Evolutionary conservation across 768 basidiomycete genomes (phyloP).

Genomic region (Collybia nuda): DNA sequence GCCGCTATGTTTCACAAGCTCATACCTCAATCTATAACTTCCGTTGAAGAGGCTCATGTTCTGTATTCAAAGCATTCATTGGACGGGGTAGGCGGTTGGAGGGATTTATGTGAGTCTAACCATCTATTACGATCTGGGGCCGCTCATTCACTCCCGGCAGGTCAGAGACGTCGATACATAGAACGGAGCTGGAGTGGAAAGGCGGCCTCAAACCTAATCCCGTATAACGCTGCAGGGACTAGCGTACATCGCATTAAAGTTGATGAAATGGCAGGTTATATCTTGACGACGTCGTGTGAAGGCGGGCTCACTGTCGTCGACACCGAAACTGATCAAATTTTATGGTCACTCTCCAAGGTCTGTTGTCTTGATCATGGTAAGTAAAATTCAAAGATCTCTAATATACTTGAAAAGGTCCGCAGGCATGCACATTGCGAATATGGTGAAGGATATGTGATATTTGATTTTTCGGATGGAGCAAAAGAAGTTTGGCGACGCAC

Average conservation of each 20-base stretch:
- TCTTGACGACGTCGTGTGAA: constrained; percentile 52
- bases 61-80: constrained; percentile 34
- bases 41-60: constrained; percentile 27
- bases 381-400: background rate
- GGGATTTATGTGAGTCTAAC: constrained; percentile 52
- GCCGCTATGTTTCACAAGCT: constrained; percentile 55
- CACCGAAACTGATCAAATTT: constrained; percentile 39
- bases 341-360: constrained; percentile 69
- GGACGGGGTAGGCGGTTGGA: constrained; percentile 48
- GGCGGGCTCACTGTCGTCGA: constrained; percentile 65
- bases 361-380: constrained; percentile 15
- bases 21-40: constrained; percentile 22
- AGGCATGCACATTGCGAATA: constrained; percentile 73
- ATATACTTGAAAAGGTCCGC: constrained; percentile 42
- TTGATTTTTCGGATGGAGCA: constrained; percentile 53
- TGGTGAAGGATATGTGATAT: constrained; percentile 66
- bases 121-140: background rate
- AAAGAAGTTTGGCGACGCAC: constrained; percentile 74
- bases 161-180: constrained; percentile 42
- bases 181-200: constrained; percentile 56
- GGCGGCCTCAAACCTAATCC: constrained; percentile 36
- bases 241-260: constrained; percentile 75
- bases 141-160: constrained; percentile 25
- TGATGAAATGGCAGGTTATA: constrained; percentile 58
- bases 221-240: constrained; percentile 30